Evolutionary conservation across 495 filamentous ascomycete genomes (phyloP), one percentile per base, ranked within the genome.

Genomic region (Lophium mytilinum): DNA sequence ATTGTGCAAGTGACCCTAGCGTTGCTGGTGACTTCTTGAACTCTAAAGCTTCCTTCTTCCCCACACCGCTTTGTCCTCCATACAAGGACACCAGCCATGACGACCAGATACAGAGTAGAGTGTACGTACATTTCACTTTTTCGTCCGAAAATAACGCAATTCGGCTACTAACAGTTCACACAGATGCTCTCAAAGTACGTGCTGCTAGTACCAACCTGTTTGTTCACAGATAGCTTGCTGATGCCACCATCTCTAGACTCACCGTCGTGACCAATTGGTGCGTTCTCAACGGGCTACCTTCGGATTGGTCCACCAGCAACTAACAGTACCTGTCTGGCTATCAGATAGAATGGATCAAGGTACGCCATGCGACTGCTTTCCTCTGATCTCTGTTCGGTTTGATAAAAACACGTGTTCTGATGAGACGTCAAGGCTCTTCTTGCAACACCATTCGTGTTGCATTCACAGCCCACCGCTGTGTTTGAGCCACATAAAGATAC

Each of bases 381-480:
- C 24, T 30, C 24, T 2, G 6, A 30, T 30, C 2, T 30, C 3
- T 30, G 3, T 6, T 30, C 24, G 24, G 24, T 30, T 30, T 30
- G 24, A n/a, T 58, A n/a, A 12, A 53, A 35, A 10, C 18, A 9
- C 21, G 17, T 37, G 33, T 17, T 19, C 19, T 48, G n/a, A 11
- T 30, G 68, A 80, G 17, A 24, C 15, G 14, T 12, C 45, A 48
- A 94, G 76, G 93, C 90, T 34, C 79, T 98, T 0, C 77, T 98
- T 3, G 94, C 94, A 0, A 92, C 97, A 0, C 94, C 94, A 0
- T 99, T 99, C 67, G 92, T 99, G 49, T 81, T 99, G 47, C 90
- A 95, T 69, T 96, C 90, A 10, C 90, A 96, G 69, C 94, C 94
- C 7, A 92, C 89, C 0, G 87, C 88, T 14, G 78, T 88, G 34